Evolutionary conservation across 2,329 filamentous ascomycete genomes (phyloP), one percentile per base, ranked within the genome.

Genomic region (Aspergillus sp.): DNA sequence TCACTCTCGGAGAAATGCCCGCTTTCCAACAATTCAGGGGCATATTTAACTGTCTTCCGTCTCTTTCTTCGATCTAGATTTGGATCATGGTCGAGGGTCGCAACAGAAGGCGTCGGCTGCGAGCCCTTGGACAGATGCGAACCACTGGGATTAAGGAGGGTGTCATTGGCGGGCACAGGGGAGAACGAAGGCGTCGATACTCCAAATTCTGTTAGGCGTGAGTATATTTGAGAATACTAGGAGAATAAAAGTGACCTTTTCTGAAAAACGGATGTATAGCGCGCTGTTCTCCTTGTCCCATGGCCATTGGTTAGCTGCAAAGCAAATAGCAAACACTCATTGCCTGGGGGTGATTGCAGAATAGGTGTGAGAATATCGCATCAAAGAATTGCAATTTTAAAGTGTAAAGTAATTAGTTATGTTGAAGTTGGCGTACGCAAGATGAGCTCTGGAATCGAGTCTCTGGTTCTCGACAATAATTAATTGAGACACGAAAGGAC

Each of bases 221-320:
- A 68, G 64, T 50, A 59, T 51, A 30, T 55, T 19, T 25, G 22
- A 48, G 43, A n/a, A 13, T 41, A 43, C n/a, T 17, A 45, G n/a
- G 46, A 56, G 54, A 41, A 25, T 52, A 30, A 30, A 23, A 62
- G 65, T 66, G 57, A 80, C 79, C 74, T 74, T 74, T 74, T 64
- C 68, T 69, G 62, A 80, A 79, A 62, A 80, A 80, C 23, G 78
- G 77, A 67, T 79, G 76, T 59, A 80, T 70, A 54, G 71, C 71
- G 54, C 71, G 75, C 66, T 76, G 74, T 63, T 76, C 74, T 66
- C 71, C 68, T 59, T 74, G 74, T 66, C 70, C 76, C 76, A 79
- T 79, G 64, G 72, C 77, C 74, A 72, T 73, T 58, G 61, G 65
- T 69, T 64, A 63, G 62, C 63, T 57, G 49, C 67, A 68, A 69